Conservation (phyloP, 2,329 filamentous ascomycete genomes). For the Orbilia brochopaga region DNA sequence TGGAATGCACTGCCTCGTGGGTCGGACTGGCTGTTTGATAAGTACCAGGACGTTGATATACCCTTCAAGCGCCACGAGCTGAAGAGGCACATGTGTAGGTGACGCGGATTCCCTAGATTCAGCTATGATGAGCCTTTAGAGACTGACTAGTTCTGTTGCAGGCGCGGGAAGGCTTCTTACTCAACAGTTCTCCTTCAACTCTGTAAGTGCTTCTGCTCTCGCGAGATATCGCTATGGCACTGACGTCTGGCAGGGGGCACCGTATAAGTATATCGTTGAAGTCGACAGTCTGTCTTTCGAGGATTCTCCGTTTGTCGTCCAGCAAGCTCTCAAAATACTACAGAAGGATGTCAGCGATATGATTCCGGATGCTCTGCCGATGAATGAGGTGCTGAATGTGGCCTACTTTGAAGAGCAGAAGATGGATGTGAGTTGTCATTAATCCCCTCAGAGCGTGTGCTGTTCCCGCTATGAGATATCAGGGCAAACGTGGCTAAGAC, state of each 20-base stretch:
- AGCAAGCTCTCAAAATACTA: slow-evolving; percentile 61
- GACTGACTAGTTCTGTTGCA: slow-evolving; percentile 30
- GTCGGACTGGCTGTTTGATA: slow-evolving; percentile 67
- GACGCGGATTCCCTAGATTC: background rate
- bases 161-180: slow-evolving; percentile 61
- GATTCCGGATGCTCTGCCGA: slow-evolving; percentile 56
- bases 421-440: slow-evolving; percentile 62
- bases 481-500: background rate
- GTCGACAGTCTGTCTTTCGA: slow-evolving; percentile 63
- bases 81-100: slow-evolving; percentile 55
- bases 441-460: background rate
- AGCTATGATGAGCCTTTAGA: background rate
- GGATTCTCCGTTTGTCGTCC: slow-evolving; percentile 62
- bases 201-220: slow-evolving; percentile 57
- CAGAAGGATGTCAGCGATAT: slow-evolving; percentile 51
- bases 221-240: slow-evolving; percentile 43
- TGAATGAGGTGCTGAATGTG: slow-evolving; percentile 71
- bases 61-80: slow-evolving; percentile 58
- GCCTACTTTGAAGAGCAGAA: slow-evolving; percentile 68
- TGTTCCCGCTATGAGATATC: background rate
- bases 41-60: slow-evolving; percentile 54
- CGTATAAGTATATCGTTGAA: slow-evolving; percentile 70
- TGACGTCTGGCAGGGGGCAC: slow-evolving; percentile 62
- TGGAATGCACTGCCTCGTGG: slow-evolving; percentile 65
- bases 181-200: slow-evolving; percentile 65